Evolutionary conservation across 2,329 filamentous ascomycete genomes (phyloP).

Genomic region (Penicillium sp.): DNA sequence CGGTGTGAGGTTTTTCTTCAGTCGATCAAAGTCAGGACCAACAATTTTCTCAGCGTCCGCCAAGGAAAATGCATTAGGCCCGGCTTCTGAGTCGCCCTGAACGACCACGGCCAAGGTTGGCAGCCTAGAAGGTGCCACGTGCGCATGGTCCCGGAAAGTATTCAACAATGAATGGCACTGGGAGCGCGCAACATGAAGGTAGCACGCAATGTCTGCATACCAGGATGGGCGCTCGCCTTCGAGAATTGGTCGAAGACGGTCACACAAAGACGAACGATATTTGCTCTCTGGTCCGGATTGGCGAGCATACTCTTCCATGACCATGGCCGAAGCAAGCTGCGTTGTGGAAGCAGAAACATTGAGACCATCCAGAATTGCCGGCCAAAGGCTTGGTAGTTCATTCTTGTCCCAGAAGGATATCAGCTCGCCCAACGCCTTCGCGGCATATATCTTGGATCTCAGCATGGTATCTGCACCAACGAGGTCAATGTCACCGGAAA

Average conservation of each 20-base stretch:
- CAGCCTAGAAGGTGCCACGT: conserved; percentile 70
- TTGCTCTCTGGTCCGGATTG: conserved; percentile 36
- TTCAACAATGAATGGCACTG: conserved; percentile 89
- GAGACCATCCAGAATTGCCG: conserved; percentile 68
- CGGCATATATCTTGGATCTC: conserved; percentile 82
- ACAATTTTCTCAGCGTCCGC: conserved; percentile 84
- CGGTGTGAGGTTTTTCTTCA: conserved; percentile 85
- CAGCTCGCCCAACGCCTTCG: conserved; percentile 79
- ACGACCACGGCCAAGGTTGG: conserved; percentile 85
- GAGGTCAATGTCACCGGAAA: conserved; percentile 92
- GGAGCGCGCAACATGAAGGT: conserved; percentile 81
- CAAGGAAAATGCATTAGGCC: conserved; percentile 88
- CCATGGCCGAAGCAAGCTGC: conserved; percentile 76
- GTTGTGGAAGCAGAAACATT: conserved; percentile 76
- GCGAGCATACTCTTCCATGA: conserved; percentile 85
- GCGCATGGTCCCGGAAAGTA: conserved; percentile 86
- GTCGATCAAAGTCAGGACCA: conserved; percentile 76
- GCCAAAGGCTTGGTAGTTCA: conserved; percentile 51
- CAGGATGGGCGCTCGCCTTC: conserved; percentile 76
- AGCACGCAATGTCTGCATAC: conserved; percentile 88
- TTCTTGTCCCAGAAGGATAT: conserved; percentile 71
- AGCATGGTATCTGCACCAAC: conserved; percentile 87
- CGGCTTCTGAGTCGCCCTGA: conserved; percentile 87
- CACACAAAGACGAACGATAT: conserved; percentile 44
- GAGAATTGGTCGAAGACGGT: conserved; percentile 69